phyloP scores from a whole-genome alignment of 352 stramenopile genomes.

The Pilasporangium apinafurcum region DNA sequence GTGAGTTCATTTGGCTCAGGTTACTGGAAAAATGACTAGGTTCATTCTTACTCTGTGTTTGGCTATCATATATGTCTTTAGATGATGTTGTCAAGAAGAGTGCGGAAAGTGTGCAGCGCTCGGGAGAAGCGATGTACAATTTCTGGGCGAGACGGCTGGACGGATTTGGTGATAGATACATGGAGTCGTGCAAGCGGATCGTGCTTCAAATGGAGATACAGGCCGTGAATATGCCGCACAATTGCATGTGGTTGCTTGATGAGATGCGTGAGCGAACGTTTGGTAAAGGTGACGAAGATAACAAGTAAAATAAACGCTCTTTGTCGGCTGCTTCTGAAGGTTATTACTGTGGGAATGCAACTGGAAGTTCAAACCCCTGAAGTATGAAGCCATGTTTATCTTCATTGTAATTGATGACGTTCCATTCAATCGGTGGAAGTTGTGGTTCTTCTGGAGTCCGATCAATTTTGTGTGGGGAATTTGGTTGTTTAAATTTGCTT shows the following conservation, averaged over 20 bases:
- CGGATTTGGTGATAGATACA: constrained; percentile 55
- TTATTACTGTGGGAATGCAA: constrained; percentile 2
- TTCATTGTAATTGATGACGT: constrained; percentile 20
- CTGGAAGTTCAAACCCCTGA: constrained; percentile 27
- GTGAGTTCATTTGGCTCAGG: constrained; percentile 2
- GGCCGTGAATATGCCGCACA: constrained; percentile 25
- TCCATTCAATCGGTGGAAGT: constrained; percentile 20
- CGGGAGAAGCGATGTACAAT: constrained; percentile 51
- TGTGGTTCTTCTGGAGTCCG: constrained; percentile 3
- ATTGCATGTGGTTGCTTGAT: constrained; percentile 40
- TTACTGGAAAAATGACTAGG: not conserved
- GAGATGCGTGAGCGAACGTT: constrained; percentile 29
- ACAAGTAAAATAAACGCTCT: constrained; percentile 4
- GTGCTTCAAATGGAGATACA: constrained; percentile 67
- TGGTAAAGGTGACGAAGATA: constrained; percentile 19
- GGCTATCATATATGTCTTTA: not conserved
- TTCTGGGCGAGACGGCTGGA: constrained; percentile 66
- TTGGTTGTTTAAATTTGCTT: too few species aligned
- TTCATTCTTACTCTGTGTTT: not conserved
- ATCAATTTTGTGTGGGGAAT: too few species aligned
- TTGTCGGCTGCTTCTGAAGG: not conserved
- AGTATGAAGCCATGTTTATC: constrained; percentile 36
- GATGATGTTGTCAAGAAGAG: constrained; percentile 31
- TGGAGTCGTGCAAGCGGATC: constrained; percentile 59
- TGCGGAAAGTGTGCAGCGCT: constrained; percentile 49